Percentiles rank a stretch among this genome's conserved stretches.
Conservation (phyloP, 371 early-diverging fungal species). For the Mucor irregularis region DNA sequence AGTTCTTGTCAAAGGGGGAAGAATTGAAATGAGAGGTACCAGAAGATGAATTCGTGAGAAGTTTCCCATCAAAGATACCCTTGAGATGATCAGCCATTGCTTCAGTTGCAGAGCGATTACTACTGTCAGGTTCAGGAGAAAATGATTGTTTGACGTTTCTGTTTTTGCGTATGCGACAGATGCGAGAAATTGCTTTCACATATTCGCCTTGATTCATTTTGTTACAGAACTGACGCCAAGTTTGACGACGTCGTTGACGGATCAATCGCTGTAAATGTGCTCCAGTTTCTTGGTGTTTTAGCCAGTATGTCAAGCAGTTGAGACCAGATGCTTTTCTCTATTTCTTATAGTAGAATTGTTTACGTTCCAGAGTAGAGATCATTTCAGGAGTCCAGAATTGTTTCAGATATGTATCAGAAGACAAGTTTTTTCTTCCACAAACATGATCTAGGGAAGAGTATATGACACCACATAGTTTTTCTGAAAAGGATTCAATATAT, state of each 20-base stretch:
- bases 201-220: neutral
- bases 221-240: conserved; percentile 13
- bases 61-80: neutral
- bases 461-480: no score
- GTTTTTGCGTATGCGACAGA: neutral
- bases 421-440: no score
- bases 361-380: neutral
- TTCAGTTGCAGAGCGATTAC: neutral
- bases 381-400: no score
- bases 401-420: no score
- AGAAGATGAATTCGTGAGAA: neutral
- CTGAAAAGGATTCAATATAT: no score
- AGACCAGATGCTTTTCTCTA: conserved; percentile 10
- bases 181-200: neutral
- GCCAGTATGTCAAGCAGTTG: conserved; percentile 5
- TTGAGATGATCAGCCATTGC: conserved; percentile 2
- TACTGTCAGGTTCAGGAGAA: neutral
- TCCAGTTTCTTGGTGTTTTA: conserved; percentile 14
- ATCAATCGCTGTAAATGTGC: neutral
- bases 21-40: neutral
- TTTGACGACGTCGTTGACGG: conserved; percentile 11
- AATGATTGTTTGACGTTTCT: neutral
- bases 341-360: conserved; percentile 8
- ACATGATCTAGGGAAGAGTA: no score
- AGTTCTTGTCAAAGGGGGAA: neutral